Evolutionary conservation across 1,284 basidiomycete species (phyloP), one percentile per base, ranked within the genome.

Genomic region (Ganoderma multipileum): DNA sequence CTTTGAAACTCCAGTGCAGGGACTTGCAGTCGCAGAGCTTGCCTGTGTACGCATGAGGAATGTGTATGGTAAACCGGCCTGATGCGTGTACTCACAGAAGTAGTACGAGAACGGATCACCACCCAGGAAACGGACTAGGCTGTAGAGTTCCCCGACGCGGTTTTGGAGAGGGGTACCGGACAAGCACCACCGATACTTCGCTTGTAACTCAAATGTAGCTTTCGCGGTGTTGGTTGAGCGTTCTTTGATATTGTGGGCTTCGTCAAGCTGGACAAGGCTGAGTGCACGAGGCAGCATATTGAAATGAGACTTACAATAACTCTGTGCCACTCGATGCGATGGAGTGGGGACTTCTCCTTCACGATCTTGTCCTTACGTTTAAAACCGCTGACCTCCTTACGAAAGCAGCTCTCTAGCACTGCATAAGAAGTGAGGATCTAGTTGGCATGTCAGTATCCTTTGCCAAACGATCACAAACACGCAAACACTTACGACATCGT

Each of bases 241-340:
- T 79, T 99, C 97, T 79, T 97, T 97, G 84, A 98, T 99, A 79
- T 98, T 98, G 81, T 99, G 98, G 8, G 97, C 97, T 82, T 99
- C 98, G 76, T 99, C 98, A 54, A 99, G 89, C 92, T 93, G 69
- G 23, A 64, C 8, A 47, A 42, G 18, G 76, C 70, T 26, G 74
- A 47, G 23, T 61, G 59, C 28, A 61, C 20, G 39, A 30, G 47
- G 36, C 67, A 16, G 60, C 55, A 63, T 52, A 66, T 30, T 8
- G 59, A 23, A 64, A 4, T 14, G 9, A 7, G 12, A 65, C 86
- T 38, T 71, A 90, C 91, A 33, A 92, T 84, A 68, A 93, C 87
- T 70, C 95, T 85, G 74, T 93, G 90, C 98, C 98, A 99, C 68
- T 93, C 82, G 70, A 98, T 88, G 65, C 86, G 81, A 79, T 99